Base-by-base conservation (phyloP, 345 rosid genomes). In the Clarkia xantiana region DNA sequence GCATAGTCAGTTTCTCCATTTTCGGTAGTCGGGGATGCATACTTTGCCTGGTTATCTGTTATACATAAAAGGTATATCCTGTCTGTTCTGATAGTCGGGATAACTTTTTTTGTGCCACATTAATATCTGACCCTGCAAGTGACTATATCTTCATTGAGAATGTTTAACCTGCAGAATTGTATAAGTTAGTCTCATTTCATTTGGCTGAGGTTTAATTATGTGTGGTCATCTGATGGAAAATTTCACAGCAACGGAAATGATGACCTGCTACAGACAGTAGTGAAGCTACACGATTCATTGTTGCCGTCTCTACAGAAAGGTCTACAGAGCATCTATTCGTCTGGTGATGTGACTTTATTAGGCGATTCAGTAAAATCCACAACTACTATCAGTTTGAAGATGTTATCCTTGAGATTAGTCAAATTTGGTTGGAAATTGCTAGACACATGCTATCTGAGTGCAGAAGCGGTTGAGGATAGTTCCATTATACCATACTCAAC, bases 391-490 rank as follows among this genome's bases (percentile, higher is more conserved):
- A 78, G 86, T 61, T 69, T 84, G 64, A 84, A 68, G 71, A 73
- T 91, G 86, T 57, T 86, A 52, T 86, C 85, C 14, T 61, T 58
- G 60, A 78, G 98, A 68, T 65, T 84, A 40, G 78, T 59, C 47
- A 65, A 69, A 47, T 63, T 84, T 62, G 82, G 98, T 50, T 86
- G 94, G 96, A 86, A 67, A 60, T 62, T 91, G 23, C 68, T 91
- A 59, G 74, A 84, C 57, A 46, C 49, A 46, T 79, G 96, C 63
- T 91, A 79, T 68, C 74, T 91, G 45, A 76, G 79, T 47, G 67
- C 60, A 59, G 87, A 72, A 49, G 57, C 72, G 43, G 59, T 69
- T 67, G 64, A 68, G 59, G 72, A 74, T 52, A 62, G 57, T 41
- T 64, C 65, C 36, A 53, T 69, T 20, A 18, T 66, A 61, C 77